These are phyloP conservation scores for Penicillium fuscoglaucum DNA, from an alignment of 2,329 filamentous ascomycete species.

Conservation along the genomic window DNA sequence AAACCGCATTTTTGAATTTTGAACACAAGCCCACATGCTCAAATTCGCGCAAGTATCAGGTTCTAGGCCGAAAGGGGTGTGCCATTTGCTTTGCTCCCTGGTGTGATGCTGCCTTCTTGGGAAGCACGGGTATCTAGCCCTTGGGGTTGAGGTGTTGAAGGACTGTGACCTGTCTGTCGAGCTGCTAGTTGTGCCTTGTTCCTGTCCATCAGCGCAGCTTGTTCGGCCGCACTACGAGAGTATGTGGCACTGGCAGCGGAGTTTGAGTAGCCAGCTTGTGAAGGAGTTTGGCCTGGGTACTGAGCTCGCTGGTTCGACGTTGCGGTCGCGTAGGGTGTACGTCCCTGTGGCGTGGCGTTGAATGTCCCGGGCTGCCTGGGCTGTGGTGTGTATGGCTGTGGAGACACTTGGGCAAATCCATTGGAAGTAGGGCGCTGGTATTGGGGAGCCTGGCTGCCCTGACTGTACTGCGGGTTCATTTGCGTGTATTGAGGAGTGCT, in stretches of 20 bases:
- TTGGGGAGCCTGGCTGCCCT: constrained; percentile 39
- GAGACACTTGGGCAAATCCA: constrained; percentile 38
- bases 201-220: constrained; percentile 41
- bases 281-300: constrained; percentile 33
- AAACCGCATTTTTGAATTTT: constrained; percentile 7
- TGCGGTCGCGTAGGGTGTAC: constrained; percentile 38
- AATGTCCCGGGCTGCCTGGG: constrained; percentile 36
- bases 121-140: constrained; percentile 28
- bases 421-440: constrained; percentile 44
- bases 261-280: constrained; percentile 36
- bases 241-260: constrained; percentile 39
- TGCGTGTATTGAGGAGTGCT: constrained; percentile 40
- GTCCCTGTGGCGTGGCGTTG: constrained; percentile 36
- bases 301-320: constrained; percentile 30
- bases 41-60: not conserved
- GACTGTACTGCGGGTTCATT: constrained; percentile 35
- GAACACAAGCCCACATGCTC: not conserved
- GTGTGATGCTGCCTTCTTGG: constrained; percentile 39
- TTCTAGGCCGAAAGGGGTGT: constrained; percentile 30
- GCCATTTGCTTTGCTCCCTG: constrained; percentile 35
- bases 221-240: constrained; percentile 42
- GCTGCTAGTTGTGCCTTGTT: constrained; percentile 40
- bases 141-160: constrained; percentile 37
- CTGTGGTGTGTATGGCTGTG: constrained; percentile 39
- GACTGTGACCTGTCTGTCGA: constrained; percentile 33